Base-by-base conservation (phyloP, 352 stramenopile genomes). In the Thalassiosira mediterranea region DNA sequence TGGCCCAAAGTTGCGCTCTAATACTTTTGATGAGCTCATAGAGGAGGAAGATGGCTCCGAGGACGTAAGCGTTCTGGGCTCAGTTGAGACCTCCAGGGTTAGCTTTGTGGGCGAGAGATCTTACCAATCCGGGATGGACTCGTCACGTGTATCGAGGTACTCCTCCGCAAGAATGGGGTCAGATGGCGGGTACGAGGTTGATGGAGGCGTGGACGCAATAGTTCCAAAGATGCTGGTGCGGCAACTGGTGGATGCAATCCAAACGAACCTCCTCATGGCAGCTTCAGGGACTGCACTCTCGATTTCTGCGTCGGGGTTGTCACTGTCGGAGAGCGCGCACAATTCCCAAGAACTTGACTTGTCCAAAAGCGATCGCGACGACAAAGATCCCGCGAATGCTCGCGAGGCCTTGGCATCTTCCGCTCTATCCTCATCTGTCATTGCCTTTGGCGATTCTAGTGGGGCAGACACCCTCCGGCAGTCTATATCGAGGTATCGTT, bases 161-260 rank as follows among this genome's bases (percentile, higher is more conserved):
- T 42, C 34, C 17, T 60, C 51, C 13, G n/a, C n/a, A 40, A 40
- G 28, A 26, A 0, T 23, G 15, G 38, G 38, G 52, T 44, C 26
- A 28, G 52, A 37, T 3, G 25, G 19, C 19, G 32, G 11, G 3
- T 29, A 46, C 4, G 38, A 58, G n/a, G 49, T 75, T 19, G 65
- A 75, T 47, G 65, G 42, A 26, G 65, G 52, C 8, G 65, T 75
- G 15, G 60, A 75, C 52, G 65, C 65, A 37, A 46, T 75, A 1
- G 53, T 75, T 21, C 65, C 65, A 3, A 21, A 75, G 13, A 52
- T 75, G 3, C 47, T 66, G n/a, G 65, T 75, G 10, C 57, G 31
- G 34, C 65, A 75, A 38, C 23, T 75, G 34, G 34, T 67, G 1
- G 65, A 75, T 37, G 53, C 61, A 2, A 23, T 71, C 15, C 46